Evolutionary conservation across 768 basidiomycete genomes (phyloP), one percentile per base, ranked within the genome.

Genomic region (Agrocybe praecox): DNA sequence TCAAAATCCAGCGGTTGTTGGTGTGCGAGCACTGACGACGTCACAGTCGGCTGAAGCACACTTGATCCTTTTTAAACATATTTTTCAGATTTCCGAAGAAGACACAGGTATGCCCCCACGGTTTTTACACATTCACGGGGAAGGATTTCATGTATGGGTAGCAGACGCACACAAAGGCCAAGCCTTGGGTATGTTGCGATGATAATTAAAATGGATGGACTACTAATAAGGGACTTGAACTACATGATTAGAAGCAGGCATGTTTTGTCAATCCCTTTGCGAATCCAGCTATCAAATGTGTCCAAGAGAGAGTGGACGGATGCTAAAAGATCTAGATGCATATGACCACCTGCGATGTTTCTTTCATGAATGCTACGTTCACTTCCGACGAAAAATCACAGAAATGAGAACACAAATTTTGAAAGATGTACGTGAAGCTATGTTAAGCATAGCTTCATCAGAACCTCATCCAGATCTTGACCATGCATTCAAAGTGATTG

Each of bases 131-230:
- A 40, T 40, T 6, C 36, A 40, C n/a, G 66, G 69, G 0, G 22
- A 33, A 15, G 67, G 67, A 1, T 59, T 66, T 21, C 49, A 61
- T 8, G 46, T 60, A 0, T 63, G 64, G 44, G 58, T 65, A 22
- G 67, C 66, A 1, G 70, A 70, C 49, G 58, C 60, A 2, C 66
- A 70, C 47, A 67, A 64, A 50, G 66, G 67, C 1, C 63, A 69
- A 45, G 67, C 64, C 1, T 49, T 61, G 1, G 64, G 70, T 56
- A 43, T 50, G 32, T 59, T 19, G n/a, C 55, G 53, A 22, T 47
- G n/a, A 49, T 4, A 14, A 40, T n/a, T 15, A 4, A n/a, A 40
- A 5, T 40, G 14, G 12, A 6, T 14, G n/a, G 5, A 40, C 5
- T 12, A n/a, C n/a, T 40, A n/a, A n/a, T 14, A 6, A 14, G 6